Base-by-base conservation (phyloP, 352 stramenopile species). In the Phytophthora cajani region DNA sequence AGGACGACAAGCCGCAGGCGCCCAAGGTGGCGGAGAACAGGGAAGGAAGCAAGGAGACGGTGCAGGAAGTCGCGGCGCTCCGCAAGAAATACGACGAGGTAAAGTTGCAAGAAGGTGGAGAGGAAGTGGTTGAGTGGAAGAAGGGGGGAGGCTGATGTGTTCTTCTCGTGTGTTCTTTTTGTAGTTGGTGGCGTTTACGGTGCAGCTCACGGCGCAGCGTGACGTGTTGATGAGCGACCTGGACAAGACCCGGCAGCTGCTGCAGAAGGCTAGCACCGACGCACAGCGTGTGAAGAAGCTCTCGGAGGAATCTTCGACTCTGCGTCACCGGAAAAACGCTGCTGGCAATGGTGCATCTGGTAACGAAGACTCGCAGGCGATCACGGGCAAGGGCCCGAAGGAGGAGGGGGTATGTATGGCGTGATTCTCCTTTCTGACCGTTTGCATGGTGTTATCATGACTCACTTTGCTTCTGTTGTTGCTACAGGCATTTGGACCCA, bases 31-130 rank as follows among this genome's bases (percentile, higher is more conserved):
- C 40, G 21, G 71, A 77, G 40, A 76, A 49, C 32, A 69, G 70
- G 21, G 70, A 81, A 69, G 62, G 62, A 51, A 44, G 62, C n/a
- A 78, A 94, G 62, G 85, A 92, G 62, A 62, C 77, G 14, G 80
- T 89, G 11, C 69, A 81, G 27, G 85, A 95, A 46, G 77, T 94
- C 19, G 82, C 79, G 30, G 75, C 74, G 16, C 67, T 97, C 27
- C 86, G 89, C 54, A 95, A 95, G 77, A 97, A 97, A 76, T 97
- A 97, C 69, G 88, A 95, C 62, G 89, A 97, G 79, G 87, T 94
- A 71, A 7, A 44, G 38, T 36, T n/a, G 11, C 38, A 17, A 44
- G 77, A n/a, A 36, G 33, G 5, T 5, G 21, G 8, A 17, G 36
- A 32, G 40, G 46, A 1, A 53, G 3, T 5, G 11, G 25, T 55